Conservation (phyloP, 192 early-diverging fungal species). For the Jimgerdemannia flammicorona region DNA sequence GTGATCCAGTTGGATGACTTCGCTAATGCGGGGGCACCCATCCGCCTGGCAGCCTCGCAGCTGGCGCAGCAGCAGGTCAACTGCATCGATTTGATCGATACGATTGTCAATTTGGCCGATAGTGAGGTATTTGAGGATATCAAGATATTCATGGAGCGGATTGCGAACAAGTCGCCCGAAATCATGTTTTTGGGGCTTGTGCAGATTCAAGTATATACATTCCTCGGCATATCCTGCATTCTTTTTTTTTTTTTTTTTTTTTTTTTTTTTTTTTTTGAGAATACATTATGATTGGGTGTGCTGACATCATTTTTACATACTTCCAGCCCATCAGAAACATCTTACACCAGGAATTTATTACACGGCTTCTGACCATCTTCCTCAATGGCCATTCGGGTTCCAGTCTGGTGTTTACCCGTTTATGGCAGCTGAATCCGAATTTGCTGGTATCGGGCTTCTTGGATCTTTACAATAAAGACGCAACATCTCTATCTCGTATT, state of each 20-base stretch:
- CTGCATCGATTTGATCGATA: constrained; percentile 68
- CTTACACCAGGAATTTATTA: constrained; percentile 63
- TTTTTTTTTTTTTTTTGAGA: too few relatives aligned
- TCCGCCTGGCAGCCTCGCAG: constrained; percentile 42
- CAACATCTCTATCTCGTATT: constrained; percentile 49
- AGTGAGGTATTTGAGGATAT: constrained; percentile 56
- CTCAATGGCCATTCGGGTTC: constrained; percentile 60
- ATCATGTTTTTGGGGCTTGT: constrained; percentile 69
- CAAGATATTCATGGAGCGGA: constrained; percentile 58
- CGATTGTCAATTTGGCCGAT: constrained; percentile 53
- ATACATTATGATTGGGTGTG: neutral
- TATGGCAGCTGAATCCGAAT: constrained; percentile 64
- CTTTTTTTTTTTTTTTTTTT: neutral
- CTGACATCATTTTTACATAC: constrained; percentile 3
- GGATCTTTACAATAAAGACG: constrained; percentile 72
- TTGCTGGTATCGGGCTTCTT: constrained; percentile 61
- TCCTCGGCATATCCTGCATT: neutral
- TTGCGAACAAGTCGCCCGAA: constrained; percentile 64
- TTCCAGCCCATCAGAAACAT: constrained; percentile 38
- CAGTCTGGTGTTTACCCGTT: constrained; percentile 60
- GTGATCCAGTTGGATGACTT: constrained; percentile 59
- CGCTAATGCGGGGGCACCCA: constrained; percentile 33
- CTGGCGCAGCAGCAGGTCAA: constrained; percentile 59
- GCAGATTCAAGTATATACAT: constrained; percentile 50
- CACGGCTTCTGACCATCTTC: constrained; percentile 58